Conservation (phyloP, 129 eudicot genomes). For the Flaveria robusta region DNA sequence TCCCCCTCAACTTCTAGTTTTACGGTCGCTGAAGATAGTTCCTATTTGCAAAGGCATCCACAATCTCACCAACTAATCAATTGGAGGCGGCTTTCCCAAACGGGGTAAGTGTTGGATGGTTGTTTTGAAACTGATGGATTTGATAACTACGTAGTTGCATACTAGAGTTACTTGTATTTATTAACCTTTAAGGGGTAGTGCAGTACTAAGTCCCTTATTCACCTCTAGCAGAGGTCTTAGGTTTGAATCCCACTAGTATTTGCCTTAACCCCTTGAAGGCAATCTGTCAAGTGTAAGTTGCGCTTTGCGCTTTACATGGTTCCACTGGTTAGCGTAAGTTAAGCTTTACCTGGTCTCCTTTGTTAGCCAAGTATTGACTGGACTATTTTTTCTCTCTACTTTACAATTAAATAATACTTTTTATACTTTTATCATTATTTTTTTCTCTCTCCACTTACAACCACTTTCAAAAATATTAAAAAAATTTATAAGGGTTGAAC, state of each 20-base stretch:
- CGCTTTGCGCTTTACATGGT: too few species aligned
- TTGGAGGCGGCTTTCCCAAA: slow-evolving; percentile 83
- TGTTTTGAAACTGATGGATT: not conserved
- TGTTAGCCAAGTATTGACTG: not conserved
- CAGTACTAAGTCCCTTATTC: not conserved
- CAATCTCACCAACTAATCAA: slow-evolving; percentile 69
- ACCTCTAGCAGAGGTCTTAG: not conserved
- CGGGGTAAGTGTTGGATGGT: slow-evolving; percentile 54
- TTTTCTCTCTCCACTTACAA: too few species aligned
- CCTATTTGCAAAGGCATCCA: slow-evolving; percentile 77
- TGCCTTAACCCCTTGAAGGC: too few species aligned
- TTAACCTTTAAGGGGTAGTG: too few species aligned
- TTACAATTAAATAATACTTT: too few species aligned
- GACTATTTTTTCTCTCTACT: too few species aligned
- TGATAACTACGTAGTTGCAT: not conserved
- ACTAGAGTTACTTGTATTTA: not conserved
- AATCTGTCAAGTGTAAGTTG: too few species aligned
- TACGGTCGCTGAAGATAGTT: slow-evolving; percentile 58
- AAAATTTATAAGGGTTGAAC: too few species aligned
- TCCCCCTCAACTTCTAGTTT: slow-evolving; percentile 67
- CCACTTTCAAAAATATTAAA: too few species aligned
- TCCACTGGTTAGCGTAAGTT: too few species aligned
- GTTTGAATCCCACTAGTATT: too few species aligned
- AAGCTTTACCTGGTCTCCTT: not conserved
- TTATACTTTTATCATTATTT: too few species aligned